Base-by-base conservation (phyloP, 2,329 filamentous ascomycete genomes). In the Fusarium sp. region DNA sequence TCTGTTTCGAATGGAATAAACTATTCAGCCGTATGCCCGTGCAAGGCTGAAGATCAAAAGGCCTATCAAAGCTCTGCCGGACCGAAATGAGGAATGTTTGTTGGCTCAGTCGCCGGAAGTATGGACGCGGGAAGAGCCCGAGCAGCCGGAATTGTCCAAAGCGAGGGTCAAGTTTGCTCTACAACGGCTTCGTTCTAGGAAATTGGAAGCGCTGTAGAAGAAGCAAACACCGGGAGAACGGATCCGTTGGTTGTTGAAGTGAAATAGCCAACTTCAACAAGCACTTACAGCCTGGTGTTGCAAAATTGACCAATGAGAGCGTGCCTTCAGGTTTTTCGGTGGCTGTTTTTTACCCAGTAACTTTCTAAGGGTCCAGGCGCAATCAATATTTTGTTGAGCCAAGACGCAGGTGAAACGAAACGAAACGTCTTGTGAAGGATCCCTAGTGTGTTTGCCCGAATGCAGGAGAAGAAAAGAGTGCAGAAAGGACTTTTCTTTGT, bases 81-180 rank as follows among this genome's bases (percentile, higher is more conserved):
- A 34, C 49, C 44, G 42, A 44, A 57, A 29, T 59, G 40, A 70
- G 68, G 64, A 71, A 72, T 66, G 68, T 45, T 57, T 66, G 60
- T 56, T 62, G 59, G 51, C 25, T 45, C 42, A 53, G 57, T 46
- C 42, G 30, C 40, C 52, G 47, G 46, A 42, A 42, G 58, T 46
- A 42, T 34, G 42, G 43, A 42, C 45, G 51, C 54, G 27, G n/a
- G 38, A 54, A 18, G 53, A 27, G 45, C 14, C 68, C 52, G 10
- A 58, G 32, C 24, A 46, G 34, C 30, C 43, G 65, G 55, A 50
- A 69, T 50, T n/a, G 25, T 60, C 45, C 40, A 34, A 53, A 60
- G 57, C 22, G 18, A 47, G 16, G 27, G 63, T 34, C 29, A n/a
- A 44, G 49, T 62, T 62, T 64, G 59, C 38, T 47, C 55, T 40